Conservation (phyloP, 805 yeast species). For the Diddensiella caesifluorescens region DNA sequence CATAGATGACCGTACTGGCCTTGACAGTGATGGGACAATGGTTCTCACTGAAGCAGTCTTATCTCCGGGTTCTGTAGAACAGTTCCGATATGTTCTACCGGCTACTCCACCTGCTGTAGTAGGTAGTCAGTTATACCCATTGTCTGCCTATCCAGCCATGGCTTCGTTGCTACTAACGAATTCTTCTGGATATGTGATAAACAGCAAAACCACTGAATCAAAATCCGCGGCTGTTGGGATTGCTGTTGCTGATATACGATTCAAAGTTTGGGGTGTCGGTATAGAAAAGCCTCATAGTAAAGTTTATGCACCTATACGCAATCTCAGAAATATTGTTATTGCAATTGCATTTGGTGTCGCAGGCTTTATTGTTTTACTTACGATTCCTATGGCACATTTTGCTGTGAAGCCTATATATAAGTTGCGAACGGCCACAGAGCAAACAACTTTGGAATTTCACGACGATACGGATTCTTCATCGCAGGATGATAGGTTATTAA, state of each 20-base stretch:
- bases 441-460: slow-evolving; percentile 32
- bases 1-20: slow-evolving; percentile 38
- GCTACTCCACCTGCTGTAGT: slow-evolving; percentile 32
- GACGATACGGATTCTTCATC: slow-evolving; percentile 10
- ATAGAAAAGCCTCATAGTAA: slow-evolving; percentile 57
- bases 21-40: slow-evolving; percentile 30
- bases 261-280: slow-evolving; percentile 64
- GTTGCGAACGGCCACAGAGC: slow-evolving; percentile 77
- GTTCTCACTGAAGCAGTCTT: slow-evolving; percentile 20
- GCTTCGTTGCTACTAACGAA: slow-evolving; percentile 32
- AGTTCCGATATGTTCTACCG: slow-evolving; percentile 20
- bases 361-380: slow-evolving; percentile 63
- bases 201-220: slow-evolving; percentile 35
- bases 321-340: slow-evolving; percentile 60
- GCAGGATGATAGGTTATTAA: no score
- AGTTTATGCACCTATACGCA: slow-evolving; percentile 59
- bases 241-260: slow-evolving; percentile 40
- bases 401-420: slow-evolving; percentile 79
- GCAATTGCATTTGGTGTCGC: slow-evolving; percentile 80
- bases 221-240: slow-evolving; percentile 52
- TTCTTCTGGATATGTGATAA: slow-evolving; percentile 41
- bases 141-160: slow-evolving; percentile 27
- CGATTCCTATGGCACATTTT: slow-evolving; percentile 78
- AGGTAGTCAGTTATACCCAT: slow-evolving; percentile 16
- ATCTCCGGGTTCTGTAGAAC: slow-evolving; percentile 16